Evolutionary conservation across 2,329 filamentous ascomycete species (phyloP), one percentile per base, ranked within the genome.

Genomic region (Colletotrichum falcatum): DNA sequence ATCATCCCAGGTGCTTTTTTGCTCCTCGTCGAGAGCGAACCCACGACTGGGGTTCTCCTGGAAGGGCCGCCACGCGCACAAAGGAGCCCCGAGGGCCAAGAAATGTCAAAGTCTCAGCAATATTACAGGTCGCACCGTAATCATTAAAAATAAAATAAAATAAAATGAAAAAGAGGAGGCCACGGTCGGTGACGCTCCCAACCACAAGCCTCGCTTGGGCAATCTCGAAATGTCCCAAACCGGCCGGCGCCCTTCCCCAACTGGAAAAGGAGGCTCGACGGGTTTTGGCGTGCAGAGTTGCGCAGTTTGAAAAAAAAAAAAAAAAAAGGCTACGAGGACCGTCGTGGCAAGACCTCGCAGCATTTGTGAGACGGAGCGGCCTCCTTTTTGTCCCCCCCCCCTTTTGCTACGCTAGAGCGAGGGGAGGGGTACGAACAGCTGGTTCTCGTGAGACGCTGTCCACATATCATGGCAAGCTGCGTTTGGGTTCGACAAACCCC

Each of bases 191-290:
- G 18, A 46, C 39, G 48, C 56, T 33, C 28, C 18, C 26, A 33
- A n/a, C 12, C 49, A 53, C 49, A n/a, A 20, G 11, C 14, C 16
- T 53, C 18, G 18, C 49, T 53, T 46, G 14, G 56, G 20, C 37
- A 60, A 60, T 44, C 20, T 60, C 56, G 28, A 59, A 11, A 14
- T 33, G 26, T 48, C 56, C 56, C 39, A 60, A 48, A 46, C 26
- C 56, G n/a, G 37, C 18, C 39, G 39, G 5, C 11, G 18, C 28
- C 28, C 28, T 23, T 46, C 20, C 28, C 12, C 23, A 60, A 26
- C 28, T 26, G 56, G 56, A n/a, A 44, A 30, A 11, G 20, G 37
- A 48, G 14, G 2, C 42, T 46, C 26, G 39, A 60, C 26, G 18
- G 26, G 5, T 30, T 30, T 46, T n/a, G 42, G 18, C 39, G 39